phyloP scores from a whole-genome alignment of 2,329 filamentous ascomycete species.

The Monilinia polystroma region DNA sequence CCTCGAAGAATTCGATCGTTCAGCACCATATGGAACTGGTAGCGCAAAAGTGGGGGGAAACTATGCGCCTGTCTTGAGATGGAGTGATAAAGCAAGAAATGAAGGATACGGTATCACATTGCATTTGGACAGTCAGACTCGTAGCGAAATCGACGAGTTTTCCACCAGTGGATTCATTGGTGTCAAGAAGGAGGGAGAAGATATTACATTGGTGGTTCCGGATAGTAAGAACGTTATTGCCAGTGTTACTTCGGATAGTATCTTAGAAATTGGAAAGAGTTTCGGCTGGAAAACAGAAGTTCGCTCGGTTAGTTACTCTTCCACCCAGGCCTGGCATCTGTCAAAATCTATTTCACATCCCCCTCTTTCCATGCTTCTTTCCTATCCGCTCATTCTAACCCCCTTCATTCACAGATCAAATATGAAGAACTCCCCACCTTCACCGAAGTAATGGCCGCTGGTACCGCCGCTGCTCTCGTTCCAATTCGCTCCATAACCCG shows the following conservation, averaged over 20 bases:
- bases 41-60: conserved; percentile 95
- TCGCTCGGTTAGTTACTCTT: conserved; percentile 56
- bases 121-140: conserved; percentile 81
- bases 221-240: conserved; percentile 86
- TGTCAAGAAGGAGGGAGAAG: conserved; percentile 53
- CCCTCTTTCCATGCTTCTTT: conserved; percentile 4
- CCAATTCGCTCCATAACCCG: conserved; percentile 90
- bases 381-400: not conserved
- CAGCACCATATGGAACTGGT: conserved; percentile 87
- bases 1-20: conserved; percentile 88
- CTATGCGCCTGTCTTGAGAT: conserved; percentile 87
- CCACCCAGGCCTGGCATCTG: no score
- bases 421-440: conserved; percentile 60
- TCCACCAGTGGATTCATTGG: conserved; percentile 93
- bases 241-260: conserved; percentile 77
- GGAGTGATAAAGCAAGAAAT: conserved; percentile 76
- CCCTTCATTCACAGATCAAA: conserved; percentile 54
- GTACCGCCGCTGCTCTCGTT: conserved; percentile 86
- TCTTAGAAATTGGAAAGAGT: conserved; percentile 70
- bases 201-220: conserved; percentile 66
- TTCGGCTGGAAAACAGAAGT: conserved; percentile 85
- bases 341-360: not conserved
- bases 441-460: conserved; percentile 82
- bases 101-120: conserved; percentile 92
- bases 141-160: conserved; percentile 91